Base-by-base conservation (phyloP, 2,329 filamentous ascomycete genomes). In the Lasiodiplodia gonubiensis region DNA sequence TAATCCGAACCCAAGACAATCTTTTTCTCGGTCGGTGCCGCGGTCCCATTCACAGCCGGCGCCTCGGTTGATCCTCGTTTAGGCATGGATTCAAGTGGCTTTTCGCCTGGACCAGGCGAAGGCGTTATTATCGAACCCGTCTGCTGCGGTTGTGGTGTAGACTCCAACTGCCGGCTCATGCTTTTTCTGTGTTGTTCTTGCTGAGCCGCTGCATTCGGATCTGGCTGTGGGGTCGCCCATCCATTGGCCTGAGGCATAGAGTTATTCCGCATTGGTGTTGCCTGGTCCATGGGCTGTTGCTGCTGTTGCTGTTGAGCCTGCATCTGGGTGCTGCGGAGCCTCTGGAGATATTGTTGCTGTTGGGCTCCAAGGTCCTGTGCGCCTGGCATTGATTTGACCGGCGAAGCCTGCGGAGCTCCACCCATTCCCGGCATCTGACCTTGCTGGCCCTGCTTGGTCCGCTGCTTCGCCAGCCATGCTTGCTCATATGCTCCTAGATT, bases 401-500 rank as follows among this genome's bases (percentile, higher is more conserved):
- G 77, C 25, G 77, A 78, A 74, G 69, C 69, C 66, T 75, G 73
- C 69, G 75, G 73, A 3, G 67, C 65, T 46, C 69, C 71, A 2
- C 35, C 64, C 67, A 71, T 68, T 5, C 76, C 78, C 51, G 81
- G 79, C 77, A 83, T 79, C 65, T 79, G 77, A n/a, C 49, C 64
- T 57, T 68, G 63, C 48, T 79, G 76, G 55, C 75, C 71, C 49
- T 75, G 71, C 72, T 78, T 78, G 64, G 78, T 72, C 60, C 79
- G 75, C 69, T 88, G 87, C 71, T 86, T 86, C 39, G 84, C 81
- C 42, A 85, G 75, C 82, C 86, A 91, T 2, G 86, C 86, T 68
- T 89, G 87, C 76, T 97, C 94, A 70, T 97, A 97, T 37, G 89
- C 86, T 30, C 86, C 81, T 6, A 97, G 80, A 71, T 94, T 93